Percentiles rank a stretch among this genome's conserved stretches.
Evolutionary conservation across 2,329 filamentous ascomycete species (phyloP).

Genomic region (Neoascochyta sp.): DNA sequence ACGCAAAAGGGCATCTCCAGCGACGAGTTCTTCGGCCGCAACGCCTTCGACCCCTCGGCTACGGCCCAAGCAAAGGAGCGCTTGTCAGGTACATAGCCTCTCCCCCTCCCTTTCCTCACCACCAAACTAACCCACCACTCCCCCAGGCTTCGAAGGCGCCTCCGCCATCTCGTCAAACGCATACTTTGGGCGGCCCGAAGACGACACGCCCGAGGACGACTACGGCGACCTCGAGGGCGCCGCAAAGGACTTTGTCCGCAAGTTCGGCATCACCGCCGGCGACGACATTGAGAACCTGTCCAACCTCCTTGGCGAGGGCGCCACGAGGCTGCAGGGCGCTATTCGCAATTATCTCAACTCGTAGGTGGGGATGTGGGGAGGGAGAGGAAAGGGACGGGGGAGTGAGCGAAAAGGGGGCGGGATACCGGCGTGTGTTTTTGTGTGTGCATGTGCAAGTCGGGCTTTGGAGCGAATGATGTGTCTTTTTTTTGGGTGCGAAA

Average conservation of each 20-base stretch:
- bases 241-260: slow-evolving; percentile 92
- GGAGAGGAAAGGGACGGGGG: too few relatives aligned
- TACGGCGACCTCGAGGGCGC: slow-evolving; percentile 91
- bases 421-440: too few relatives aligned
- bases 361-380: slow-evolving; percentile 23
- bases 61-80: slow-evolving; percentile 83
- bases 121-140: slow-evolving; percentile 5
- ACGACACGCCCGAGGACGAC: slow-evolving; percentile 65
- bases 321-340: slow-evolving; percentile 69
- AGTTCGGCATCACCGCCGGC: slow-evolving; percentile 91
- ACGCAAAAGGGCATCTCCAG: slow-evolving; percentile 93
- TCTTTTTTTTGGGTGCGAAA: too few relatives aligned
- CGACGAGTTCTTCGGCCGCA: slow-evolving; percentile 96
- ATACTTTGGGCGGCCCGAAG: slow-evolving; percentile 93
- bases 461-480: too few relatives aligned
- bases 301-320: slow-evolving; percentile 78
- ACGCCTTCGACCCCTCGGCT: slow-evolving; percentile 72
- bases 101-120: neutral
- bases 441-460: too few relatives aligned
- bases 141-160: slow-evolving; percentile 87
- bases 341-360: slow-evolving; percentile 41
- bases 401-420: too few relatives aligned
- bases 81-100: slow-evolving; percentile 53
- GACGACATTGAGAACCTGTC: slow-evolving; percentile 93
- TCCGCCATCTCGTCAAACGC: slow-evolving; percentile 91